Base-by-base conservation (phyloP, 2,329 filamentous ascomycete genomes). In the Fusarium begoniae region DNA sequence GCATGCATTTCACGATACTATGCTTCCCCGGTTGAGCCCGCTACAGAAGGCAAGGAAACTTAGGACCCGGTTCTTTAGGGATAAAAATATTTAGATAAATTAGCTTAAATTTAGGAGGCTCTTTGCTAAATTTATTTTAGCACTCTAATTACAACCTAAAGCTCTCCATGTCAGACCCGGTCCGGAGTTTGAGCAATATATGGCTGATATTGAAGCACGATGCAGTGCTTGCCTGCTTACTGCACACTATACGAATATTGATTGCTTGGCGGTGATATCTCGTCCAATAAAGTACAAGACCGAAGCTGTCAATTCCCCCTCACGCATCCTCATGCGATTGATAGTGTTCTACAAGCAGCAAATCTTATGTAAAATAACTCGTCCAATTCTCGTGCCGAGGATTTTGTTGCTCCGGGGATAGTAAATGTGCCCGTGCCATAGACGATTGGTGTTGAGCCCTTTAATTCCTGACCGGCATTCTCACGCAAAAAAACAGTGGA, bases 391-490 rank as follows among this genome's bases (percentile, higher is more conserved):
- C 30, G 54, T 50, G 59, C 56, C n/a, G 58, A 41, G 30, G 26
- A 48, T 37, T 50, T 54, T 66, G 71, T 70, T 50, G 47, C 59
- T 48, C 47, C 43, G 40, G 70, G 56, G 43, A 35, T 48, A 22
- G 48, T 50, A 32, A 47, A 32, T 56, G 43, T 44, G 57, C 69
- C 57, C 72, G 72, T 75, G 72, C 64, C 44, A 70, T 75, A 35
- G 72, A 55, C 72, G 64, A 75, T 70, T 75, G 72, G 71, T 61
- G 51, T 62, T 69, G 44, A 63, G 57, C 26, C 13, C 38, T 32
- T 58, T 58, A 22, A 28, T 56, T 44, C n/a, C 38, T 60, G 40
- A 38, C 66, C 47, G 15, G 57, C 47, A 62, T 68, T 40, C 22
- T 47, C 44, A 28, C 4, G 10, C 7, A 18, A 37, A 37, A 51